Base-by-base conservation (phyloP, 1,139 yeast species). In the Candida glucosophila region DNA sequence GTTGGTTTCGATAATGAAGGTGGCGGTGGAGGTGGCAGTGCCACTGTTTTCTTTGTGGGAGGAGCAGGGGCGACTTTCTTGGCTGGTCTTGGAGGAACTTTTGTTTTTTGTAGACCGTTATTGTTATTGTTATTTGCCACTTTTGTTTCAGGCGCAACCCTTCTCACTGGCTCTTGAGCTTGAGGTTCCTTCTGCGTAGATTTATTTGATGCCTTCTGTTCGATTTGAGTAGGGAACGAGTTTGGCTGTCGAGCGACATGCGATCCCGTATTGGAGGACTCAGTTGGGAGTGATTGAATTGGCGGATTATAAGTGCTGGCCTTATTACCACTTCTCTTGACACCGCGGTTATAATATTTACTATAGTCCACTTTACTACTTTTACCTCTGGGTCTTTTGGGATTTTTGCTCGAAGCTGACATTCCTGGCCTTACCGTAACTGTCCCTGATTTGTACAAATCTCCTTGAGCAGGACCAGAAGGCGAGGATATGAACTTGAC, bases 381-480 rank as follows among this genome's bases (percentile, higher is more conserved):
- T 12, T 29, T 39, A 1, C 62, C 67, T 39, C 65, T 54, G 20
- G 97, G 97, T 40, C 81, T 73, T 40, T 77, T 74, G 23, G 77
- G 79, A 23, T 86, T 79, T 14, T 51, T 58, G 14, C 93, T 71
- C 34, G 60, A 70, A 0, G 83, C 76, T 5, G 95, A 86, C 35
- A 72, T 64, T 7, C 99, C 99, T 22, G 72, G 72, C 23, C 75
- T 73, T 9, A 85, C 95, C 19, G 74, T 76, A 15, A 92, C 90
- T 0, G 85, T 73, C 36, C 95, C 85, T 4, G 95, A 83, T 58
- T 90, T 92, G 58, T 92, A 92, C 8, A 58, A 35, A 51, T 90
- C 98, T 23, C 81, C 67, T 34, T 69, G 48, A 7, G 48, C 52
- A 5, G 92, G 86, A 3, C 80, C 77, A 6, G 74, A 54, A 18